Evolutionary conservation across 148 eudicot genomes (phyloP).

Genomic region (Spergularia marina): DNA sequence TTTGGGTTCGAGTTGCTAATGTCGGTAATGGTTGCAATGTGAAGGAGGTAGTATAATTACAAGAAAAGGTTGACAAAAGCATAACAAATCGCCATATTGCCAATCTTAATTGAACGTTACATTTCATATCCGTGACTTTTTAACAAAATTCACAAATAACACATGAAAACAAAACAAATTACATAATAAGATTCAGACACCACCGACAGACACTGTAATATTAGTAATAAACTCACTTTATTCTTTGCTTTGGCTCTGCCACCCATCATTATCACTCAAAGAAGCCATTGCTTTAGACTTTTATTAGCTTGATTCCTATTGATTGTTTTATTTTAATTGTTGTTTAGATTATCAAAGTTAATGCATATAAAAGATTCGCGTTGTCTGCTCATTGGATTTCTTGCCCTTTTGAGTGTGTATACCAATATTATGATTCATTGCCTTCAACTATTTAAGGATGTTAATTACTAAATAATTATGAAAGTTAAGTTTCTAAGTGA

Average conservation of each 20-base stretch:
- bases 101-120: no score
- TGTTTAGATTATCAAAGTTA: no score
- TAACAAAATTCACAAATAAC: background rate
- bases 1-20: no score
- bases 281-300: background rate
- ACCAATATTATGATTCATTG: background rate
- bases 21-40: no score
- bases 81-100: no score
- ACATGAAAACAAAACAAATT: background rate
- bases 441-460: background rate
- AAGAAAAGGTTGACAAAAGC: no score
- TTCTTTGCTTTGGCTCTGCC: conserved; percentile 29
- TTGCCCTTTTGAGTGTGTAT: no score
- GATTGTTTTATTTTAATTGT: background rate
- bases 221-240: conserved; percentile 11
- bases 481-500: background rate
- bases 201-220: conserved; percentile 21
- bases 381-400: no score
- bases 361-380: no score
- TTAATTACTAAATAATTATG: background rate
- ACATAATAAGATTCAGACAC: background rate
- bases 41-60: no score
- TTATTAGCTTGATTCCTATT: no score
- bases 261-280: conserved; percentile 4
- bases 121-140: background rate